Evolutionary conservation across 495 filamentous ascomycete genomes (phyloP), one percentile per base, ranked within the genome.

Genomic region (Podospora bellae-mahoneyi): DNA sequence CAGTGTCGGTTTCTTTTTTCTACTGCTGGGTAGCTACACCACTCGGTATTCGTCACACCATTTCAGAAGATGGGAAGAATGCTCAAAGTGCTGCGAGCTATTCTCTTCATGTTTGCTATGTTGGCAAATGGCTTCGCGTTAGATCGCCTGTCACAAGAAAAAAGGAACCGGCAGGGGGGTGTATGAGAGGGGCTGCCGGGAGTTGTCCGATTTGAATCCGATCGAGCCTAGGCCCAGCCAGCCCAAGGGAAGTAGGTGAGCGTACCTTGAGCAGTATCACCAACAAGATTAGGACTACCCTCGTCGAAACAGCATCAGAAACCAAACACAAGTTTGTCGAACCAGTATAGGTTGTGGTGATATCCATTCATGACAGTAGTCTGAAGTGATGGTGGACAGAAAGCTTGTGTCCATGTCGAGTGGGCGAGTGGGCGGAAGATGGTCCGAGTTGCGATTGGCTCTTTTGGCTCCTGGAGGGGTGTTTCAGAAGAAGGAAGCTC

Each of bases 401-500:
- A 58, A 58, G 55, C 55, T 58, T 58, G 55, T 58, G 1, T 23
- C 23, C 23, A 23, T 58, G n/a, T 16, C 15, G 39, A 48, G 39
- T 10, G 39, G 1, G 23, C 1, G 23, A 10, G 23, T 58, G n/a
- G 55, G 55, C 23, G 55, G n/a, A 18, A 58, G 6, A 18, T 58
- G 55, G 55, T 19, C n/a, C 23, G 13, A 58, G 55, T 58, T 58
- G 55, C 55, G 55, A 58, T 58, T 58, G 55, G 55, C 55, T 20
- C 23, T 3, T 48, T 0, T 19, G 23, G 55, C n/a, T 20, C 55
- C 18, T 19, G 23, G 55, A 20, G 55, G 55, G 18, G 55, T 58
- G 55, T 58, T 58, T 58, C 55, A 58, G 55, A 20, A 58, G 55
- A 20, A 23, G 15, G 55, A 58, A 58, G 19, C 55, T 58, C 18